Evolutionary conservation across 1,284 basidiomycete species (phyloP), one percentile per base, ranked within the genome.

Genomic region (Cutaneotrichosporon sp.): DNA sequence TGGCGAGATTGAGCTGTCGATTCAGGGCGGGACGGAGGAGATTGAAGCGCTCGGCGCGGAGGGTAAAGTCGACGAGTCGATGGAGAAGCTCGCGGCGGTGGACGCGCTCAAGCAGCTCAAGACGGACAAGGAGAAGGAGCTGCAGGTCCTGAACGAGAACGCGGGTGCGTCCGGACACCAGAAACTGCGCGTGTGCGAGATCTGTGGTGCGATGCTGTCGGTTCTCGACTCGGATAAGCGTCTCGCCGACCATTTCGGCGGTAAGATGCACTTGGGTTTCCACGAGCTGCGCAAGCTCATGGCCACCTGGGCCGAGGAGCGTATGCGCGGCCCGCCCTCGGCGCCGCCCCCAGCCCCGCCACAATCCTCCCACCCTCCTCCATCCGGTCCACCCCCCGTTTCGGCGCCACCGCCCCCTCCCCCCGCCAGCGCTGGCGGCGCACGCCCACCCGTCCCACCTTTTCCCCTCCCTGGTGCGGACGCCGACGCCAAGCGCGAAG

Each of bases 251-350:
- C 96, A 99, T 76, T 99, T 99, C 78, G 96, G 96, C 77, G 96
- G 96, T 66, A 98, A 98, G 92, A 96, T 98, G 91, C 96, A 98
- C 79, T 77, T 98, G 66, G 96, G 96, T 10, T 99, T 98, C 77
- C 90, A 97, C 73, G 92, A 97, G 76, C 80, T 99, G 60, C 87
- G 96, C 52, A 91, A 94, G 77, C 87, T 96, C 81, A 82, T 98
- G 56, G 75, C 79, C 49, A 88, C 89, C 70, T 94, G 92, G 76
- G 84, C 84, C 61, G 88, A 90, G 71, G 86, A 90, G 54, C 83
- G 89, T 51, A 87, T 90, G 76, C 87, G 88, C 72, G 84, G 86
- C 12, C 52, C 52, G 1, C 45, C 55, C 4, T 46, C 40, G 18
- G 45, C 39, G 37, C 36, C 17, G 46, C 51, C 13, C 48, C 36